These are phyloP conservation scores for Combretum micranthum DNA, from an alignment of 345 rosid species.

Conservation along the genomic window DNA sequence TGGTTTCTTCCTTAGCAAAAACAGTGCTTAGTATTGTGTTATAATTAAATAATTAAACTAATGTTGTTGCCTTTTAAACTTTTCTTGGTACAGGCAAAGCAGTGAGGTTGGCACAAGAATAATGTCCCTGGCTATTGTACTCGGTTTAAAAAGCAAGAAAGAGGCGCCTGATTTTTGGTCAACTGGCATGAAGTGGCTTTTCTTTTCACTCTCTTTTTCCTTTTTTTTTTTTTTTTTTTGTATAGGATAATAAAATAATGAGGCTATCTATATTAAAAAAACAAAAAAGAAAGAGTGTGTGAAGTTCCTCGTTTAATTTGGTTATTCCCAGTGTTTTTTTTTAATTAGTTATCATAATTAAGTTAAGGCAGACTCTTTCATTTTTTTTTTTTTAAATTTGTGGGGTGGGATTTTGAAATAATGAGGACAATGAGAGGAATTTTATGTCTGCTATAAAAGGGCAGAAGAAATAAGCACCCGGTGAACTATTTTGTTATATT, in stretches of 20 bases:
- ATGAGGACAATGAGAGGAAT: no score
- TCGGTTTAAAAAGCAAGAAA: neutral
- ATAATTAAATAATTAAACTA: neutral
- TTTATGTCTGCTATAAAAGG: no score
- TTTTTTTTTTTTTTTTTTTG: neutral
- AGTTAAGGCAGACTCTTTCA: no score
- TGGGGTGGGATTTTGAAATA: no score
- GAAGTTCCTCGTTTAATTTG: neutral
- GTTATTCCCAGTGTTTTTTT: neutral
- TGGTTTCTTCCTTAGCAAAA: no score
- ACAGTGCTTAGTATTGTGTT: no score
- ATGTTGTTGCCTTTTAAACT: neutral
- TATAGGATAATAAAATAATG: neutral
- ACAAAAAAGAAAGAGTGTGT: neutral
- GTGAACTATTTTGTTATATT: no score
- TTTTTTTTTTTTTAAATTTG: no score
- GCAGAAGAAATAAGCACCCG: no score
- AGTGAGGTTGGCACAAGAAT: conserved; percentile 14
- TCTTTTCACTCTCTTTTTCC: neutral
- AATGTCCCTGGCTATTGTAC: neutral
- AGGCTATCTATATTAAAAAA: conserved; percentile 1
- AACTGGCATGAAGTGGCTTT: neutral
- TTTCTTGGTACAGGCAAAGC: conserved; percentile 22
- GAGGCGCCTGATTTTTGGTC: neutral
- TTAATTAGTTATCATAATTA: no score